Percentiles rank a stretch among this genome's conserved stretches.
These are phyloP conservation scores for Jaenimonas drosophilae DNA, from an alignment of 208 protist species.

Conservation along the genomic window DNA sequence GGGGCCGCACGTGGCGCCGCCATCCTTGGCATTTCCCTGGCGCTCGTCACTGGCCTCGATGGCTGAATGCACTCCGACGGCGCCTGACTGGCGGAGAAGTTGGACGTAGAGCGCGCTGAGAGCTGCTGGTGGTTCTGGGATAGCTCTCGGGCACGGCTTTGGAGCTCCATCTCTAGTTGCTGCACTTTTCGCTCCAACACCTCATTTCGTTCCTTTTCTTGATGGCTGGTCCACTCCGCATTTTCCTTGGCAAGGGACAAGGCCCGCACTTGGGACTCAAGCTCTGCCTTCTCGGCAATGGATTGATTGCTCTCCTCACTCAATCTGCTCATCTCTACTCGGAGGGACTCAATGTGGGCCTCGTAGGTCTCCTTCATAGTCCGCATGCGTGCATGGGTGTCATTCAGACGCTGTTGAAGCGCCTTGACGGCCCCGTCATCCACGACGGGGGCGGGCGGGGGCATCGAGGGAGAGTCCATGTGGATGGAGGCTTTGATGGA, in stretches of 20 bases:
- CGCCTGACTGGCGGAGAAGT: background rate
- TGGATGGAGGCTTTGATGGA: background rate
- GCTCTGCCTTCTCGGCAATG: constrained; percentile 18
- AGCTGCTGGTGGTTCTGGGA: background rate
- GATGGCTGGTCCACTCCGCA: constrained; percentile 30
- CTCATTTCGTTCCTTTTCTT: constrained; percentile 37
- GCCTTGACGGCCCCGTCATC: background rate
- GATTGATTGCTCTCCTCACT: constrained; percentile 43
- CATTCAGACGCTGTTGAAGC: constrained; percentile 12
- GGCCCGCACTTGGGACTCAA: constrained; percentile 36
- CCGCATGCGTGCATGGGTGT: constrained; percentile 8
- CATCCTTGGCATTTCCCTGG: background rate
- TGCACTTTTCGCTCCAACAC: constrained; percentile 27
- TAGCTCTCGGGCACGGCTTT: background rate
- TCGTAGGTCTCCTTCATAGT: constrained; percentile 20
- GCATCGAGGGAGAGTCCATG: background rate
- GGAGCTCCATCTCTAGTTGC: constrained; percentile 29
- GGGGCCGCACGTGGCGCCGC: background rate
- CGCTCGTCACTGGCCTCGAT: too few species aligned
- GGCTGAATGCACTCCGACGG: too few species aligned
- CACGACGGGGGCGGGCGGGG: background rate
- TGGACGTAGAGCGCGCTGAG: background rate
- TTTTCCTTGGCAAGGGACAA: constrained; percentile 56
- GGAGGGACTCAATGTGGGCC: constrained; percentile 34
- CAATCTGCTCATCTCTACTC: constrained; percentile 24